Percentiles rank a stretch among this genome's conserved stretches.
phyloP scores from a whole-genome alignment of 768 basidiomycete species.

The Lactarius sanguifluus region DNA sequence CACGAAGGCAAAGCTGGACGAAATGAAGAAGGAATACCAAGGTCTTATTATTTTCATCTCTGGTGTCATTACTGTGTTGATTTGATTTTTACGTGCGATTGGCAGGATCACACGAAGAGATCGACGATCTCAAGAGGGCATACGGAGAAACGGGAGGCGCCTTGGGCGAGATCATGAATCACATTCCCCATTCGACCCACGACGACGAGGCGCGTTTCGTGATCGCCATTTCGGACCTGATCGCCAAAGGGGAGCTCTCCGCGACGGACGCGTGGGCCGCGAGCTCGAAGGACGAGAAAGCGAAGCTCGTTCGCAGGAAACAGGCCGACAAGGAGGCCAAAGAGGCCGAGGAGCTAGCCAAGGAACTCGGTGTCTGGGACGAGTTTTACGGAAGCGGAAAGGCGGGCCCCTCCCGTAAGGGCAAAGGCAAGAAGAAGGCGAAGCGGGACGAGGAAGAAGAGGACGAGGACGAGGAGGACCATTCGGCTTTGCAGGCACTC shows the following conservation, averaged over 20 bases:
- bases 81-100: constrained; percentile 8
- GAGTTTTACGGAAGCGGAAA: constrained; percentile 86
- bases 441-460: constrained; percentile 39
- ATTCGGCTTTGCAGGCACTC: constrained; percentile 72
- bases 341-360: constrained; percentile 83
- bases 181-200: constrained; percentile 81
- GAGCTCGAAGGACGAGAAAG: constrained; percentile 77
- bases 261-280: constrained; percentile 62
- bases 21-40: constrained; percentile 94
- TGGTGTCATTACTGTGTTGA: neutral
- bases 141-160: constrained; percentile 73
- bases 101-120: constrained; percentile 83
- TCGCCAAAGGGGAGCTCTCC: constrained; percentile 59
- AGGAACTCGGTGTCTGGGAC: constrained; percentile 91
- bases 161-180: constrained; percentile 77
- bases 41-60: constrained; percentile 46
- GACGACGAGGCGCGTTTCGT: constrained; percentile 88
- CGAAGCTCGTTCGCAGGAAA: constrained; percentile 69
- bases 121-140: constrained; percentile 71
- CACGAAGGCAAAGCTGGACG: constrained; percentile 82
- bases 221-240: constrained; percentile 60
- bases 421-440: constrained; percentile 51
- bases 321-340: constrained; percentile 73
- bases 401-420: constrained; percentile 55
- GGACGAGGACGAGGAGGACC: constrained; percentile 56